Conservation (phyloP, 2,329 filamentous ascomycete genomes). For the Talaromyces sp. region DNA sequence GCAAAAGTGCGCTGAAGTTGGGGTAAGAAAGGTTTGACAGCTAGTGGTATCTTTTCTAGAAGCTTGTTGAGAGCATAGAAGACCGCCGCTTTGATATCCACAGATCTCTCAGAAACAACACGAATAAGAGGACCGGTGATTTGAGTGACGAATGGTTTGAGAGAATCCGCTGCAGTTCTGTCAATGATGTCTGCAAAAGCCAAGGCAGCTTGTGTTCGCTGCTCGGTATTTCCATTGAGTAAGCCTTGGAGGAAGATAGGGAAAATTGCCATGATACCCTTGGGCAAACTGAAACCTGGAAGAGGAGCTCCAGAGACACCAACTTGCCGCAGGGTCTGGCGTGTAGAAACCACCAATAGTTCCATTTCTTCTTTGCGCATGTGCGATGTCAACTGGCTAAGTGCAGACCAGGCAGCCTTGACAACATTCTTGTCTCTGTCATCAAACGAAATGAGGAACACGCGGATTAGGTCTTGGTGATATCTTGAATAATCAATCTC, state of each 20-base stretch:
- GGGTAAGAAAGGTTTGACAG: slow-evolving; percentile 93
- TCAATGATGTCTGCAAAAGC: slow-evolving; percentile 96
- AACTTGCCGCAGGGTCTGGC: slow-evolving; percentile 80
- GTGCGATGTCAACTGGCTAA: slow-evolving; percentile 81
- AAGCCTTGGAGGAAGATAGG: slow-evolving; percentile 97
- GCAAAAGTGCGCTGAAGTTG: slow-evolving; percentile 96
- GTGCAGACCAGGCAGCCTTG: slow-evolving; percentile 81
- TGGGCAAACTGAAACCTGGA: slow-evolving; percentile 83
- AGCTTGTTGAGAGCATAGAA: slow-evolving; percentile 91
- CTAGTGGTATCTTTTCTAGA: slow-evolving; percentile 91
- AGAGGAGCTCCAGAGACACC: slow-evolving; percentile 82
- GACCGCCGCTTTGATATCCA: slow-evolving; percentile 92
- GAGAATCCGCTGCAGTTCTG: slow-evolving; percentile 77
- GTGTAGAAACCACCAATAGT: slow-evolving; percentile 76
- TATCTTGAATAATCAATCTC: slow-evolving; percentile 91
- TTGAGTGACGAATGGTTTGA: slow-evolving; percentile 94
- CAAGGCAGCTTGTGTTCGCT: slow-evolving; percentile 84
- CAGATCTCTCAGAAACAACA: slow-evolving; percentile 93
- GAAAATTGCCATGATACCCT: slow-evolving; percentile 93
- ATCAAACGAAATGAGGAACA: slow-evolving; percentile 86
- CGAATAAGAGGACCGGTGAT: slow-evolving; percentile 97
- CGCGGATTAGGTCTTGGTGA: slow-evolving; percentile 90
- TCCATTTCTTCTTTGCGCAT: slow-evolving; percentile 99
- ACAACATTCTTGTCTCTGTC: slow-evolving; percentile 80
- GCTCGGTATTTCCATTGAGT: slow-evolving; percentile 92